Percentiles rank a stretch among this genome's conserved stretches.
phyloP scores from a whole-genome alignment of 208 protist genomes.

The Trypanosoma mega region DNA sequence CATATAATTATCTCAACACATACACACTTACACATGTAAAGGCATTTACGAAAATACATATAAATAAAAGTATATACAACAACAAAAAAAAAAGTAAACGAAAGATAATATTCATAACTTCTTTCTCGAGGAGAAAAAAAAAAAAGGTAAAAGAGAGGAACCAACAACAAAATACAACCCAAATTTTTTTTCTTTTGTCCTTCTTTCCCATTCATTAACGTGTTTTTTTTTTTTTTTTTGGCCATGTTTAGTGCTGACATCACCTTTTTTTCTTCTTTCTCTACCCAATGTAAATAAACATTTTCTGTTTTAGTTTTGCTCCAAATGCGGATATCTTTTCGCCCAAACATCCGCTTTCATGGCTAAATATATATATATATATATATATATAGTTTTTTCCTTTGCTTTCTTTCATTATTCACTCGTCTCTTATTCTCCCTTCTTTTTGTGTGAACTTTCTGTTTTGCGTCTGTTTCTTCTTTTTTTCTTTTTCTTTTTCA shows the following conservation, averaged over 20 bases:
- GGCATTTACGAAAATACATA: no score
- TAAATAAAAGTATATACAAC: no score
- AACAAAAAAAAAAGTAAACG: no score
- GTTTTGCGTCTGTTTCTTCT: background rate
- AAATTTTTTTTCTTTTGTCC: background rate
- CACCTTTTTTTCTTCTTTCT: background rate
- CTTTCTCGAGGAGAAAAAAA: no score
- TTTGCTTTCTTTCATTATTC: no score
- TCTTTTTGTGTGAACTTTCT: background rate
- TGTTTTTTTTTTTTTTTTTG: background rate
- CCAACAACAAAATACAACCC: background rate
- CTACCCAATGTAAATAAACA: background rate
- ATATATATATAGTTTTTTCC: background rate
- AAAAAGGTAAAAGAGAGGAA: no score
- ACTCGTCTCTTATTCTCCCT: no score
- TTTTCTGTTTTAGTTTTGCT: background rate
- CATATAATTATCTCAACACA: conserved; percentile 5
- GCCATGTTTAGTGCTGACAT: no score
- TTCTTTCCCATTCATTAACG: conserved; percentile 1
- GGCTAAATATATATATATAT: background rate
- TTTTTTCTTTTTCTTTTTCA: conserved; percentile 4
- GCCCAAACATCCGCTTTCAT: background rate
- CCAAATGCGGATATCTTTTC: no score
- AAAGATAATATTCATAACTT: no score
- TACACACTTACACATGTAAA: background rate